phyloP scores from a whole-genome alignment of 306 rosid genomes.

The Glycyrrhiza uralensis region DNA sequence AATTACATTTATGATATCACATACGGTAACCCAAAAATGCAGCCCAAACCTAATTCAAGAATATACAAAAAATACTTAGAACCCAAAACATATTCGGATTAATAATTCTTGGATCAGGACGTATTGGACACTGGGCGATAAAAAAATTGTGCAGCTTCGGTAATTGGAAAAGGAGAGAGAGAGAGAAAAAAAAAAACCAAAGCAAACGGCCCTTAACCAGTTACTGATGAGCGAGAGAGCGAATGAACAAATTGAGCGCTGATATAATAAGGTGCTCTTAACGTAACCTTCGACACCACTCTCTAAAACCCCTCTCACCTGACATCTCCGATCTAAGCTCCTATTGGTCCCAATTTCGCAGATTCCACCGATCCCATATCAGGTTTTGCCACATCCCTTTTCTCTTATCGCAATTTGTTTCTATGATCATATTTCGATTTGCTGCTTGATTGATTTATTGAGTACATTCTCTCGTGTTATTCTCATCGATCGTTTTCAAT shows the following conservation, averaged over 20 bases:
- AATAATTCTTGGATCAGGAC: no score
- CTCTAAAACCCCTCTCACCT: slow-evolving; percentile 39
- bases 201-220: slow-evolving; percentile 23
- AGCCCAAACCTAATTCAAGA: no score
- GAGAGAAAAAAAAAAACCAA: slow-evolving; percentile 6
- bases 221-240: slow-evolving; percentile 2
- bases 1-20: no score
- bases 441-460: not conserved
- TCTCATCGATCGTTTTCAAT: not conserved
- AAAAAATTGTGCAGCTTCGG: not conserved
- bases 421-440: slow-evolving; percentile 8
- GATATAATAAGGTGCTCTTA: not conserved
- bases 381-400: slow-evolving; percentile 18
- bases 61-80: no score
- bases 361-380: slow-evolving; percentile 29
- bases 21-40: no score
- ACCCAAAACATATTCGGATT: not conserved
- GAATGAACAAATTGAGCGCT: not conserved
- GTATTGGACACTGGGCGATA: not conserved
- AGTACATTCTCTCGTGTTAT: not conserved
- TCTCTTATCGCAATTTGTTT: not conserved
- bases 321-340: slow-evolving; percentile 35
- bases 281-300: no score
- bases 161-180: no score
- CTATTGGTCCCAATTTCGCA: slow-evolving; percentile 4